phyloP scores from a whole-genome alignment of 805 yeast species.

The Yarrowia sp. region DNA sequence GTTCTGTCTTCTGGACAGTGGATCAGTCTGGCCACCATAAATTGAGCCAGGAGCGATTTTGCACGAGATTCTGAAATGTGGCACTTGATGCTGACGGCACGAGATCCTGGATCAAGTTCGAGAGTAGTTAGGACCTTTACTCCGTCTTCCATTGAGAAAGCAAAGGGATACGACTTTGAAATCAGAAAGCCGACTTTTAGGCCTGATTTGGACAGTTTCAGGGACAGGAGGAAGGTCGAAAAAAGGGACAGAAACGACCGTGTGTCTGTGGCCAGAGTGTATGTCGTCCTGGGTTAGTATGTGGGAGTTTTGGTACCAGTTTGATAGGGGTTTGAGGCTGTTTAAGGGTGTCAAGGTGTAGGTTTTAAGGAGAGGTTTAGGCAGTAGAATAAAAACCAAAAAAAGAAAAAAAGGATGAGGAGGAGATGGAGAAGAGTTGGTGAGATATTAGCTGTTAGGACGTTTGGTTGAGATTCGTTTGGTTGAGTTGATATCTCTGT shows the following conservation, averaged over 20 bases:
- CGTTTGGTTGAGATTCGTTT: too few relatives aligned
- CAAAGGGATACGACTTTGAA: neutral
- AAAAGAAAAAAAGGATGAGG: too few relatives aligned
- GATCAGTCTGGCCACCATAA: constrained; percentile 41
- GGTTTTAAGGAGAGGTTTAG: too few relatives aligned
- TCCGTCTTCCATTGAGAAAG: neutral
- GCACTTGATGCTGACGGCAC: neutral
- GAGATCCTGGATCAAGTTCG: neutral
- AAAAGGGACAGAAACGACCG: neutral
- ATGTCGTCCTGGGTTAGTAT: neutral
- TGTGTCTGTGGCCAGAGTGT: neutral
- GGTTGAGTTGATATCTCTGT: too few relatives aligned
- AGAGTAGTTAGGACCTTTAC: neutral
- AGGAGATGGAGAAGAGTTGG: too few relatives aligned
- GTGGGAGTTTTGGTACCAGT: too few relatives aligned
- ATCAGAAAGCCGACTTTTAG: constrained; percentile 7
- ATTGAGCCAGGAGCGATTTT: constrained; percentile 10
- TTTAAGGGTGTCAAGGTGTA: too few relatives aligned
- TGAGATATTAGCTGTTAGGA: too few relatives aligned
- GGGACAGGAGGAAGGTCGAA: neutral
- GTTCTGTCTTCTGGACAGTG: constrained; percentile 79
- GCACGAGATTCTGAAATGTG: constrained; percentile 9
- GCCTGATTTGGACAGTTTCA: neutral
- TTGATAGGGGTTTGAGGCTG: too few relatives aligned
- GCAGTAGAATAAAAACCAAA: too few relatives aligned